Conservation (phyloP, 2,329 filamentous ascomycete genomes). For the Diaporthe amygdali region DNA sequence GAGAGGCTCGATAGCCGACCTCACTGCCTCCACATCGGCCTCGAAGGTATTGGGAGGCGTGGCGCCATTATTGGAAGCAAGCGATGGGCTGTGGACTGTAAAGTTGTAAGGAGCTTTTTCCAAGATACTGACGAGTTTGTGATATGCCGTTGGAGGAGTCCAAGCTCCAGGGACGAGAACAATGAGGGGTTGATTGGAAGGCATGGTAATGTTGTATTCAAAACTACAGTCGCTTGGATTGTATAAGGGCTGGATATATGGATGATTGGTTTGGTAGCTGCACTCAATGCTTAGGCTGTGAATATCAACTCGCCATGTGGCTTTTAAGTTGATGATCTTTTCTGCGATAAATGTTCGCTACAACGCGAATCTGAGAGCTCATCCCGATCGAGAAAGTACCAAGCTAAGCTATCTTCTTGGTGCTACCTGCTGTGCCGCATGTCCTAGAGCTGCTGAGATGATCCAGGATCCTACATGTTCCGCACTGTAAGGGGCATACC, state of each 20-base stretch:
- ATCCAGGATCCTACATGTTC: neutral
- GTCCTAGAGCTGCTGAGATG: neutral
- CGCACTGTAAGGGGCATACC: neutral
- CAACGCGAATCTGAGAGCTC: neutral
- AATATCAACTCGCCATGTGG: too few species aligned
- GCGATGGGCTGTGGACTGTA: neutral
- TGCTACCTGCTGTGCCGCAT: neutral
- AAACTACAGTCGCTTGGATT: too few species aligned
- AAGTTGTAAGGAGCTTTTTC: neutral
- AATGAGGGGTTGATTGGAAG: neutral
- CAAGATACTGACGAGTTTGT: neutral
- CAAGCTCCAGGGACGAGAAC: constrained; percentile 10
- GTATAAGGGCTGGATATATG: too few species aligned
- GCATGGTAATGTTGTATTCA: neutral
- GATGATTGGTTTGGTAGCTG: too few species aligned
- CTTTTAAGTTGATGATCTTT: neutral
- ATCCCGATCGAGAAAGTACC: neutral
- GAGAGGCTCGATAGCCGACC: neutral
- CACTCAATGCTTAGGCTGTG: too few species aligned
- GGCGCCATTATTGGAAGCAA: constrained; percentile 4
- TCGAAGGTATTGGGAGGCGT: neutral
- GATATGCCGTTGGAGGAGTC: constrained; percentile 4
- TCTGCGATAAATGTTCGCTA: neutral
- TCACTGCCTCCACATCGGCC: neutral
- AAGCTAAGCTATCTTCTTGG: neutral